These are phyloP conservation scores for Psilocybe cubensis DNA, from an alignment of 768 basidiomycete species.

Conservation along the genomic window DNA sequence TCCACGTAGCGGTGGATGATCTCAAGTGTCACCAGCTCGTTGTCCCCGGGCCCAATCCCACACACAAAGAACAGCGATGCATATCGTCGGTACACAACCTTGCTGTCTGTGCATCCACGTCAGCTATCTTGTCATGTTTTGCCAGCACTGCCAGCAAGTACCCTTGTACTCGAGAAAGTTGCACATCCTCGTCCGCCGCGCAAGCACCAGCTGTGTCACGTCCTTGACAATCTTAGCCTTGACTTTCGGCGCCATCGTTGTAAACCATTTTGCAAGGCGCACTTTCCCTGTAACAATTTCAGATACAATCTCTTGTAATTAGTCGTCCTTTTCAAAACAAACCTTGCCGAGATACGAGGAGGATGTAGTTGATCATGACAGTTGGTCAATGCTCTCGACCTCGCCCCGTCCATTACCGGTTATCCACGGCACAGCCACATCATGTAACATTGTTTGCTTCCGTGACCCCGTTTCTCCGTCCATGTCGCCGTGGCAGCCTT, in stretches of 20 bases:
- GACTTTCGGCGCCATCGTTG: conserved; percentile 86
- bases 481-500: not conserved
- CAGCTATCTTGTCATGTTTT: not conserved
- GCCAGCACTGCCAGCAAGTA: conserved; percentile 36
- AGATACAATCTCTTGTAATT: no score
- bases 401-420: not conserved
- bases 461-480: not conserved
- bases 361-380: conserved; percentile 93
- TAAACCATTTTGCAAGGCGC: conserved; percentile 98
- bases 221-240: conserved; percentile 99
- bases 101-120: conserved; percentile 61
- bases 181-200: conserved; percentile 95
- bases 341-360: conserved; percentile 97
- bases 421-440: conserved; percentile 20
- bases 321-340: conserved; percentile 26
- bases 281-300: conserved; percentile 76
- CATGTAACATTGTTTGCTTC: not conserved
- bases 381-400: not conserved
- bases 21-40: conserved; percentile 93
- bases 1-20: conserved; percentile 97
- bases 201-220: conserved; percentile 96
- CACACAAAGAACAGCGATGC: conserved; percentile 97
- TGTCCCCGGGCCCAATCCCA: conserved; percentile 84
- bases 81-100: conserved; percentile 96
- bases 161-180: conserved; percentile 99